These are phyloP conservation scores for Chytriomyces sp. DNA, from an alignment of 192 early-diverging fungal genomes.

Conservation along the genomic window DNA sequence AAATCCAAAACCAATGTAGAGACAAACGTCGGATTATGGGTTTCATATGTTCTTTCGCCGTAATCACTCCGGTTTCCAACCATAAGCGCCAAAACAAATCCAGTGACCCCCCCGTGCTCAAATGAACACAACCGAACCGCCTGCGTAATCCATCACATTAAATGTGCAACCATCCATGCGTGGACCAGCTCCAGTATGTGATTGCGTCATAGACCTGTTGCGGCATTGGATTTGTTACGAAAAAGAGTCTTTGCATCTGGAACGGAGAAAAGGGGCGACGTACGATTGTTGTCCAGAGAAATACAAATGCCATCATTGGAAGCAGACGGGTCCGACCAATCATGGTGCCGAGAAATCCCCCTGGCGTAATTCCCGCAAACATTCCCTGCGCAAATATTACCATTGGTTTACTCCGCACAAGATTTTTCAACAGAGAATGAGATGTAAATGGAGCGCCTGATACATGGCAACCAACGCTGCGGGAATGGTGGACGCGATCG, in stretches of 20 bases:
- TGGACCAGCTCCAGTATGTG: constrained; percentile 90
- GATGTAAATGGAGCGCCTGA: constrained; percentile 55
- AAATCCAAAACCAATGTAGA: too few species aligned
- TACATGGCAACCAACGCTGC: constrained; percentile 69
- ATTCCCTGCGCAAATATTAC: constrained; percentile 32
- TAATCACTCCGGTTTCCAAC: constrained; percentile 77
- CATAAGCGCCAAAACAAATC: constrained; percentile 81
- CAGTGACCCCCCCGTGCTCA: constrained; percentile 75
- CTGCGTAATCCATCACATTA: constrained; percentile 78
- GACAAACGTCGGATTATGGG: constrained; percentile 84
- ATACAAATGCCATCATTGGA: constrained; percentile 83
- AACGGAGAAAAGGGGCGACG: constrained; percentile 53
- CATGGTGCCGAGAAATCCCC: constrained; percentile 82
- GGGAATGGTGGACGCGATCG: constrained; percentile 66
- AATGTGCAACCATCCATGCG: constrained; percentile 76
- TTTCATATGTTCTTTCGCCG: constrained; percentile 69
- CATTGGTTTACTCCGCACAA: too few species aligned
- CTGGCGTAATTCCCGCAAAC: constrained; percentile 90
- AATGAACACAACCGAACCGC: constrained; percentile 82
- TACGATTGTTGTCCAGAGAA: constrained; percentile 80
- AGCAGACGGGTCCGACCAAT: constrained; percentile 85
- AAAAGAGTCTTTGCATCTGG: too few species aligned
- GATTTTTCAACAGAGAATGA: too few species aligned
- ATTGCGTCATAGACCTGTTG: constrained; percentile 82
- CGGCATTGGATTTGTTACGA: too few species aligned